These are phyloP conservation scores for Heliosperma pusillum DNA, from an alignment of 148 eudicot genomes.

Conservation along the genomic window DNA sequence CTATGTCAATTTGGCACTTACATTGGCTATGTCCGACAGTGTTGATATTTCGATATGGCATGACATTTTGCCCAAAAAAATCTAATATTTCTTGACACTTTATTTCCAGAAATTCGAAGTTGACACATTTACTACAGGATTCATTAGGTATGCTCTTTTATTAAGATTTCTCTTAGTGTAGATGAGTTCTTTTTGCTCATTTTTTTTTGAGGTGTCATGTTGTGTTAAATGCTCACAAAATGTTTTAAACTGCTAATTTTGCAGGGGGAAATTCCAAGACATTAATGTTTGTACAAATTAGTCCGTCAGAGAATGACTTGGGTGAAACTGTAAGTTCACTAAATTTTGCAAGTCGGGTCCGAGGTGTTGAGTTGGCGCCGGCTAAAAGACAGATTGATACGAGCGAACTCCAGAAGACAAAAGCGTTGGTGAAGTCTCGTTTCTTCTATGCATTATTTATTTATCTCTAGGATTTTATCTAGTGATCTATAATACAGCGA, in stretches of 20 bases:
- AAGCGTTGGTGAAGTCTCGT: constrained; percentile 50
- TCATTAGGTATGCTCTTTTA: constrained; percentile 59
- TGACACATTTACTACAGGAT: constrained; percentile 89
- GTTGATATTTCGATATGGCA: too few relatives aligned
- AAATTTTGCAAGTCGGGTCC: constrained; percentile 84
- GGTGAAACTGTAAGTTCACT: constrained; percentile 86
- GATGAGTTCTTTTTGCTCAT: not conserved
- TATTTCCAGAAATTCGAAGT: constrained; percentile 71
- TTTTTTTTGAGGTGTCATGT: not conserved
- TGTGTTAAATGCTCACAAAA: constrained; percentile 1
- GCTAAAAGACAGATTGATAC: constrained; percentile 78
- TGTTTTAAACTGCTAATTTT: constrained; percentile 9
- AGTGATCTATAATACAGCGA: constrained; percentile 40
- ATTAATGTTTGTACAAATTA: constrained; percentile 90
- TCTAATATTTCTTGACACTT: not conserved
- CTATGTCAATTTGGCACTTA: too few relatives aligned
- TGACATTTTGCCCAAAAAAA: not conserved
- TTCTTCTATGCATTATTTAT: not conserved
- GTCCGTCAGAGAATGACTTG: constrained; percentile 86
- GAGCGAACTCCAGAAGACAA: constrained; percentile 73
- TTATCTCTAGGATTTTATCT: too few relatives aligned
- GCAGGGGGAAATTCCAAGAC: constrained; percentile 92
- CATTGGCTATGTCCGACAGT: too few relatives aligned
- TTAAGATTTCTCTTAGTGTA: not conserved
- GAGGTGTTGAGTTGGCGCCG: constrained; percentile 89